Percentiles rank a stretch among this genome's conserved stretches.
phyloP scores from a whole-genome alignment of 2,329 filamentous ascomycete genomes.

The Eurotiales sp. region DNA sequence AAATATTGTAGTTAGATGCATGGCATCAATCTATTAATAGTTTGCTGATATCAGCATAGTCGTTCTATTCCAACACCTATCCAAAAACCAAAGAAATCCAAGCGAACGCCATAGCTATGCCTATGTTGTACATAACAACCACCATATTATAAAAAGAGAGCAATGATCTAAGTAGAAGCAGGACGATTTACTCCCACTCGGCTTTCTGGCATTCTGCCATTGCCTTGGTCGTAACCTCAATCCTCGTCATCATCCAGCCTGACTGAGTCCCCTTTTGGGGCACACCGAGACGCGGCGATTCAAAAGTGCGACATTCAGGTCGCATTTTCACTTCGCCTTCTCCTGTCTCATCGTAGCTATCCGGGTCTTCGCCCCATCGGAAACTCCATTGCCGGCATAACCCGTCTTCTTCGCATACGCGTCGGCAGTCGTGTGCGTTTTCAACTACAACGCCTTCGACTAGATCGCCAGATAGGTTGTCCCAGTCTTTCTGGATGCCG shows the following conservation, averaged over 20 bases:
- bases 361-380: constrained; percentile 23
- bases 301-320: constrained; percentile 27
- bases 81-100: background rate
- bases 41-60: no score
- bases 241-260: constrained; percentile 30
- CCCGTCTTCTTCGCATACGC: constrained; percentile 23
- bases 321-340: background rate
- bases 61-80: background rate
- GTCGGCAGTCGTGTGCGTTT: constrained; percentile 30
- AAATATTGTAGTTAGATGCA: no score
- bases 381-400: constrained; percentile 29
- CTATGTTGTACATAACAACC: constrained; percentile 12
- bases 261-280: constrained; percentile 22
- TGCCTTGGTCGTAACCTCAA: constrained; percentile 16
- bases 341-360: background rate
- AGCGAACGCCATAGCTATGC: constrained; percentile 16
- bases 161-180: no score
- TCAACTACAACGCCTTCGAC: constrained; percentile 26
- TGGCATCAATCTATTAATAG: no score
- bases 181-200: constrained; percentile 44
- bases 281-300: constrained; percentile 29
- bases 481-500: constrained; percentile 28
- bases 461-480: constrained; percentile 29
- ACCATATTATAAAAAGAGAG: no score
- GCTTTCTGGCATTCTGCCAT: constrained; percentile 34